Base-by-base conservation (phyloP, 331 rosid genomes). In the Arachis monticola region DNA sequence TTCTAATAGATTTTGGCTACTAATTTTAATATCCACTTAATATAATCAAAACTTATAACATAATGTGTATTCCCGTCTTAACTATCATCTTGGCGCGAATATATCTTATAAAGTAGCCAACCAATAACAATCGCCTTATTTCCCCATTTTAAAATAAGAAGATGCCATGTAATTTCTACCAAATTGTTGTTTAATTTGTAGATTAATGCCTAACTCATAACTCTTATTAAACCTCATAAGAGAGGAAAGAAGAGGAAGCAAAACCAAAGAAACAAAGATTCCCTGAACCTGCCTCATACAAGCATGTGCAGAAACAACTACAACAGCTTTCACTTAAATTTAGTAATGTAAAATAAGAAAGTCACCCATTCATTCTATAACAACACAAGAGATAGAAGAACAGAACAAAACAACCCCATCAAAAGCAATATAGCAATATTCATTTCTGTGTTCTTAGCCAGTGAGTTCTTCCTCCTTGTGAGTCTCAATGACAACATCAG, bases 391-490 rank as follows among this genome's bases (percentile, higher is more conserved):
- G 41, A 84, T 73, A 2, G 85, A 79, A 35, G 5, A 50, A 87
- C 77, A 85, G 17, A 35, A 35, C 40, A 35, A 35, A 35, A 35
- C 73, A 79, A 88, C 3, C 87, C 89, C 1, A 86, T n/a, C 83
- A 76, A 67, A 87, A 4, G 40, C 40, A 35, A n/a, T n/a, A 35
- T 35, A 35, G 79, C 7, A 83, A 69, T 42, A 72, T 38, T 76
- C 70, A 75, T 8, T 31, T 8, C 1, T 22, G 27, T 22, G 27
- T 51, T 51, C 56, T 60, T 74, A 74, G 14, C 40, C 40, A 44
- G 50, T 17, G 46, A 93, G 85, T 2, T 87, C 93, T 11, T 87
- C 95, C 77, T 93, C 98, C 86, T 89, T 93, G 95, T 93, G 96
- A 30, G 98, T 93, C 83, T 80, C 91, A 62, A 93, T 74, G 11